Percentiles rank a stretch among this genome's conserved stretches.
Evolutionary conservation across 2,329 filamentous ascomycete species (phyloP).

Genomic region (Myrmaecium sp.): DNA sequence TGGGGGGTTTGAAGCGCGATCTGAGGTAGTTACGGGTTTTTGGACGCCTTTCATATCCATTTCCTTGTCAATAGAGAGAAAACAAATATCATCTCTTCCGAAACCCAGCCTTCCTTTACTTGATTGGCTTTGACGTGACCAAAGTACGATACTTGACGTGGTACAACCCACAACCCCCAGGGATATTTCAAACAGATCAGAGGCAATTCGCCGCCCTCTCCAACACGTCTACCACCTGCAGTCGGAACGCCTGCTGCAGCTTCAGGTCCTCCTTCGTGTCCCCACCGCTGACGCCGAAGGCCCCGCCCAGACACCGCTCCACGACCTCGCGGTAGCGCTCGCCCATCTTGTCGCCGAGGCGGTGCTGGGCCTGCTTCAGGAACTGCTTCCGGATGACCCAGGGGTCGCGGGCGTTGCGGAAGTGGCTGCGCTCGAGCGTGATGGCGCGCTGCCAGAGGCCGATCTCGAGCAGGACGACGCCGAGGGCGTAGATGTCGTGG

Average conservation of each 20-base stretch:
- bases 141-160: no score
- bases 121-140: no score
- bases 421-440: constrained; percentile 5
- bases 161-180: no score
- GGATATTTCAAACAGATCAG: no score
- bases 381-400: constrained; percentile 5
- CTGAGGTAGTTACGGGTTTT: no score
- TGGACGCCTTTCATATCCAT: no score
- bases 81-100: no score
- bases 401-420: constrained; percentile 4
- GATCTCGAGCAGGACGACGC: constrained; percentile 23
- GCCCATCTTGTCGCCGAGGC: constrained; percentile 5
- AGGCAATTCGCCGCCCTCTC: no score
- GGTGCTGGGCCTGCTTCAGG: constrained; percentile 5
- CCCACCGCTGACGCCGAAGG: constrained; percentile 7
- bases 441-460: constrained; percentile 9
- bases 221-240: constrained; percentile 8
- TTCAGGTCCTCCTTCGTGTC: constrained; percentile 8
- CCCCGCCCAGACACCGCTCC: constrained; percentile 5
- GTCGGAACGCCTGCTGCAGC: constrained; percentile 9
- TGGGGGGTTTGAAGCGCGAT: no score
- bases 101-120: no score
- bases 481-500: constrained; percentile 23
- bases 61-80: no score
- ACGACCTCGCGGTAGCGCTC: constrained; percentile 7